Evolutionary conservation across 345 rosid genomes (phyloP).

Genomic region (Excoecaria cochinchinensis): DNA sequence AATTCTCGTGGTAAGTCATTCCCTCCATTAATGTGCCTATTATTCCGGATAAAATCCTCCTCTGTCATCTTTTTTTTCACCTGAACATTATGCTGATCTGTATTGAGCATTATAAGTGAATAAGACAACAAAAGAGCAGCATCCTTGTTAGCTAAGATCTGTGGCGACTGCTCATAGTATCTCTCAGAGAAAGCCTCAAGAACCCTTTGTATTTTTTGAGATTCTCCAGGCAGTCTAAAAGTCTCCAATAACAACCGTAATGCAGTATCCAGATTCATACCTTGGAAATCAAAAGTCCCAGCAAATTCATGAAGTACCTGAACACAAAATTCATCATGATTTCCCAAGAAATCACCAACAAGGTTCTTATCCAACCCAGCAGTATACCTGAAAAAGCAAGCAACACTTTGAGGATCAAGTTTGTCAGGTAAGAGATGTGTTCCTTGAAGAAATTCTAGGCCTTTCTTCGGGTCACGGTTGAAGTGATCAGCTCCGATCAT

Average conservation of each 20-base stretch:
- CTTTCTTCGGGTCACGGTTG: constrained; percentile 98
- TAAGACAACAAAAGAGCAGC: constrained; percentile 92
- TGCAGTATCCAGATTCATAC: constrained; percentile 96
- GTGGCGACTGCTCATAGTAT: constrained; percentile 92
- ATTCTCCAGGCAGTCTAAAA: constrained; percentile 95
- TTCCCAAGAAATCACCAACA: constrained; percentile 97
- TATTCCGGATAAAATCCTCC: constrained; percentile 94
- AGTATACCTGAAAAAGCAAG: constrained; percentile 96
- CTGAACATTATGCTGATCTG: constrained; percentile 95
- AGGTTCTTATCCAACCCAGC: constrained; percentile 98
- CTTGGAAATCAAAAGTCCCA: constrained; percentile 95
- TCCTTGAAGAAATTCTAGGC: constrained; percentile 97
- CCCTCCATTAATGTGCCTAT: constrained; percentile 93
- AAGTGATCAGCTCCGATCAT: constrained; percentile 99
- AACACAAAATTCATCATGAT: constrained; percentile 96
- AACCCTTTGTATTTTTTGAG: constrained; percentile 97
- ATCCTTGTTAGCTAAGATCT: constrained; percentile 89
- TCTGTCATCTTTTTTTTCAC: constrained; percentile 99
- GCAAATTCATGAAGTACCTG: constrained; percentile 99
- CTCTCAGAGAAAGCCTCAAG: constrained; percentile 98
- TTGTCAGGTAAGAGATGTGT: constrained; percentile 96
- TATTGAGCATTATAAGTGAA: constrained; percentile 95
- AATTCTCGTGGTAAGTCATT: constrained; percentile 84
- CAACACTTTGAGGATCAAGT: constrained; percentile 99
- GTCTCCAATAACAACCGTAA: constrained; percentile 90